A percentile compares a stretch with the other conserved stretches of the same genome.
Evolutionary conservation across 345 rosid genomes (phyloP).

Genomic region (Eucalyptus microcorys): DNA sequence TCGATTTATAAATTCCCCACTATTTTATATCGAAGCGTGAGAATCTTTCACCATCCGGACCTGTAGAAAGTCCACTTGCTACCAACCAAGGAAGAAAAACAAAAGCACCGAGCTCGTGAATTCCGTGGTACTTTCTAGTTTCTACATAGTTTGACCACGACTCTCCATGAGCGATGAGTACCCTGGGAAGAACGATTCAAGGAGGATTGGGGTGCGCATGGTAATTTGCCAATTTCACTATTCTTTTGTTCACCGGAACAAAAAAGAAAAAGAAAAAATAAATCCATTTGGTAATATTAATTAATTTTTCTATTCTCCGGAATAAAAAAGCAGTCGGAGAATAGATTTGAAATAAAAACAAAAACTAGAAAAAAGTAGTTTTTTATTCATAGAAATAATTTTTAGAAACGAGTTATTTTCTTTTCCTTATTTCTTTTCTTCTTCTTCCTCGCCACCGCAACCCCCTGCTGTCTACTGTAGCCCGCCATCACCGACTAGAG

Average conservation of each 20-base stretch:
- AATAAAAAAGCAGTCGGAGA: too few species aligned
- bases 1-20: background rate
- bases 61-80: background rate
- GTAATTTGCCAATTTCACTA: too few species aligned
- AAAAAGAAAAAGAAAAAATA: too few species aligned
- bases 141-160: background rate
- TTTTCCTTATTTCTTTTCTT: too few species aligned
- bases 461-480: accelerated
- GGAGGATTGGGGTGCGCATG: background rate
- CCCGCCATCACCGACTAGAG: accelerated
- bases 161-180: background rate
- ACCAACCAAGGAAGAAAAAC: background rate
- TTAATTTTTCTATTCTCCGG: accelerated
- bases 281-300: too few species aligned
- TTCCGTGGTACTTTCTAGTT: background rate
- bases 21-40: background rate
- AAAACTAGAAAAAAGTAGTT: too few species aligned
- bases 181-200: background rate
- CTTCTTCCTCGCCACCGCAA: accelerated
- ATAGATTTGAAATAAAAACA: accelerated
- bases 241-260: too few species aligned
- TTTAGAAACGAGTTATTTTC: too few species aligned
- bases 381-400: accelerated
- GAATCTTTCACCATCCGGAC: background rate
- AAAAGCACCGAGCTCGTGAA: background rate